Evolutionary conservation across 768 basidiomycete genomes (phyloP), one percentile per base, ranked within the genome.

Genomic region (Pholiota molesta): DNA sequence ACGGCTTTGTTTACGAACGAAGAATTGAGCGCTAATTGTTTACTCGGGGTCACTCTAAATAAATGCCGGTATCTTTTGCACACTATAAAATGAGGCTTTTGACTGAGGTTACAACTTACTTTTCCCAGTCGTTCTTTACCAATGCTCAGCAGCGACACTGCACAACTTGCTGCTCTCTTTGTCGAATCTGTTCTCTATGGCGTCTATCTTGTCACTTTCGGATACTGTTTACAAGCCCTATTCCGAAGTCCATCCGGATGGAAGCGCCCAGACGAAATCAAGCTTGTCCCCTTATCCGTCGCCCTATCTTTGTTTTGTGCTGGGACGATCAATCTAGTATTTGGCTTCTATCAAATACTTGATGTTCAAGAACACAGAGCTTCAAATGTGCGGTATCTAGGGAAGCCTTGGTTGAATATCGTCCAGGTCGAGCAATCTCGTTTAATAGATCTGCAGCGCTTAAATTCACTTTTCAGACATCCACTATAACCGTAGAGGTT

Each of bases 111-210:
- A 13, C 3, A 37, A 37, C 14, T 37, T 37, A 3, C 7, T 5
- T 13, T 37, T 37, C 11, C 5, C 1, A 13, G 35, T 8, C 42
- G 17, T 44, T n/a, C 16, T 49, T 13, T 35, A 23, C 21, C 23
- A 19, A 49, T 49, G 47, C 57, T 63, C 7, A 53, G 54, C 52
- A 63, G 58, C 37, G 62, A 63, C 39, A 55, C 26, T 9, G 62
- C 62, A 7, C 60, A 65, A 28, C 59, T 62, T 49, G 60, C 49
- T 10, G 60, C 57, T 5, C 60, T 66, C 8, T 66, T 64, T 51
- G 51, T 64, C 40, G 65, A 66, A 47, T 55, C 62, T 10, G 21
- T 63, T 2, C 52, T 64, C 5, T 66, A 66, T 47, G 66, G 66
- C 13, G 52, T 63, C 8, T 66, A 66, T 47, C 51, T 63, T 17